Evolutionary conservation across 306 rosid genomes (phyloP), one percentile per base, ranked within the genome.

Genomic region (Corylus americana): DNA sequence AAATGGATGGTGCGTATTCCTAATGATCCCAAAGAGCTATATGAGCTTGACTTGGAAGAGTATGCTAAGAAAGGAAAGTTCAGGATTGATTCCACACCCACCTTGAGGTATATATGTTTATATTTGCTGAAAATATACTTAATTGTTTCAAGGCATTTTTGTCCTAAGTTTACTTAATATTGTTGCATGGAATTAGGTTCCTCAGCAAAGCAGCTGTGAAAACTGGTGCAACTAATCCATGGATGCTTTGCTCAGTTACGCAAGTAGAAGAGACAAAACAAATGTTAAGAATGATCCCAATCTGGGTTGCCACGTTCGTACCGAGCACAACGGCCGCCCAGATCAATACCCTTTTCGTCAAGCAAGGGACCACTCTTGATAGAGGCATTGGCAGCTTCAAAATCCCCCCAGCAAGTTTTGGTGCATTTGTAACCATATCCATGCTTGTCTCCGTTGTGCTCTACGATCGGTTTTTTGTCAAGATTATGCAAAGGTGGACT

Each of bases 201-300:
- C 79, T 88, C 8, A 88, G 74, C 81, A 85, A 81, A 76, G 87
- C 91, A 35, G 68, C 89, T 4, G 78, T 88, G 55, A 88, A 45
- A 86, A 66, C 78, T 55, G 79, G 75, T 11, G 81, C 87, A 27
- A 80, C 82, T 13, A 77, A 74, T 74, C 80, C 81, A 37, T 86
- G 86, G 91, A 79, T 42, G 81, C 29, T 83, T 5, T 88, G 97
- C 83, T 83, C 98, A 5, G 89, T 95, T 64, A 90, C 97, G 1
- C 94, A 95, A 90, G 98, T 95, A 50, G 99, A 95, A 81, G 93
- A 89, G 74, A 90, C 96, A 12, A 95, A 95, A 70, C 98, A 91
- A 76, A 85, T 91, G 51, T 64, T 91, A 71, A 82, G 92, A 20
- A 90, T 95, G 99, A 71, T 82, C 11, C 90, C 93, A 13, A 82